Conservation (phyloP, 73 alveolate genomes). For the Blepharisma japonicum region DNA sequence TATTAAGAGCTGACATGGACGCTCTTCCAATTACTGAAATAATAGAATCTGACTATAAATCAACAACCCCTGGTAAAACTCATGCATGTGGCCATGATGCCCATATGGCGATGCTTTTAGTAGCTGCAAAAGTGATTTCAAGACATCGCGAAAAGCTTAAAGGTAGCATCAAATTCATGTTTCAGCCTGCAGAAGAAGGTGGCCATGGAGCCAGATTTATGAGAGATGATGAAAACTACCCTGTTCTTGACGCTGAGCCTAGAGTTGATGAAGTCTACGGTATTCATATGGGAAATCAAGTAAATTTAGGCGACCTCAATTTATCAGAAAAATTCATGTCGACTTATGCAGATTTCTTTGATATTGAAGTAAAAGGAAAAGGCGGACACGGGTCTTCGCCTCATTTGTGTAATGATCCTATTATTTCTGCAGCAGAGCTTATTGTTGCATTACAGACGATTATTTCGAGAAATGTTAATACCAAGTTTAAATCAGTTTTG, state of each 20-base stretch:
- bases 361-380: constrained; percentile 39
- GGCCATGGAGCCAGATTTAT: constrained; percentile 60
- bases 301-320: constrained; percentile 29
- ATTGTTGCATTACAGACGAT: constrained; percentile 21
- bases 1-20: constrained; percentile 58
- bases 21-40: constrained; percentile 40
- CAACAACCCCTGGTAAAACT: constrained; percentile 27
- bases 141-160: constrained; percentile 33
- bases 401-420: constrained; percentile 27
- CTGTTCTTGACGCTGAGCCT: constrained; percentile 32
- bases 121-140: constrained; percentile 42
- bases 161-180: constrained; percentile 39
- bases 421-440: constrained; percentile 23
- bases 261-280: constrained; percentile 66
- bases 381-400: constrained; percentile 55
- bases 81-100: constrained; percentile 86
- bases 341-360: constrained; percentile 29
- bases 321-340: constrained; percentile 23
- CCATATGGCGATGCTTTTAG: constrained; percentile 57
- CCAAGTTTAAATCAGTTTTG: constrained; percentile 27
- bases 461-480: constrained; percentile 17
- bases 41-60: constrained; percentile 23
- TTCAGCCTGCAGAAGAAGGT: constrained; percentile 77
- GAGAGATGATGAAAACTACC: constrained; percentile 42
- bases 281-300: constrained; percentile 41